Base-by-base conservation (phyloP, 441 rosid species). In the Erodium moschatum region DNA sequence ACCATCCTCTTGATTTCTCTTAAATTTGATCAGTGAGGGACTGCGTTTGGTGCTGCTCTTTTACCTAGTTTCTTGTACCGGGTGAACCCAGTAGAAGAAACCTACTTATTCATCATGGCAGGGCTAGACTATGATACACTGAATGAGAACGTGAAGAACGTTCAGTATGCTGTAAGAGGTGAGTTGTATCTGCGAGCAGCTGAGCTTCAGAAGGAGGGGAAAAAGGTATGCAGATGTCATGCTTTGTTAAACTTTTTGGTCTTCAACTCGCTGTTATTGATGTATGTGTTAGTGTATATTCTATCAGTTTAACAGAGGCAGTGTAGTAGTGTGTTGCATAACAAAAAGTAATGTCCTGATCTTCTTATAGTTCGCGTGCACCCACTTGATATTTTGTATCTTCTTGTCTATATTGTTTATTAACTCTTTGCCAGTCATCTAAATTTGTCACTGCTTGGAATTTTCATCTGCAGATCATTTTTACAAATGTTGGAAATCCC, bases 401-500 rank as follows among this genome's bases (percentile, higher is more conserved):
- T 13, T 69, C 52, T 31, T 2, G 4, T 11, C 2, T 64, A 38
- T 19, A 19, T 19, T 42, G 48, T 9, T 38, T 9, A 24, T 42
- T 8, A 42, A 42, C 13, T 42, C 12, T 42, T 42, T 42, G 48
- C 13, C 13, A 42, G 48, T 42, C 44, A 72, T 74, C 40, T 44
- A 15, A 15, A 44, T 19, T 52, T 72, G 71, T 70, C 40, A 68
- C 42, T 44, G 52, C 50, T 79, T 63, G 29, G n/a, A 70, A 16
- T 70, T 76, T 50, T 35, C 68, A 29, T 69, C 65, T 44, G 67
- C 83, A 93, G 98, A 93, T 93, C 75, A 86, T 93, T 73, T 93
- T 93, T 82, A 93, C 98, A 65, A 93, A 93, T 78, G 97, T 93
- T 65, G 98, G 98, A 74, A 90, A 93, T 73, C 98, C 98, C 79